These are phyloP conservation scores for Fusarium fracticaudum DNA, from an alignment of 2,329 filamentous ascomycete species.

Conservation along the genomic window DNA sequence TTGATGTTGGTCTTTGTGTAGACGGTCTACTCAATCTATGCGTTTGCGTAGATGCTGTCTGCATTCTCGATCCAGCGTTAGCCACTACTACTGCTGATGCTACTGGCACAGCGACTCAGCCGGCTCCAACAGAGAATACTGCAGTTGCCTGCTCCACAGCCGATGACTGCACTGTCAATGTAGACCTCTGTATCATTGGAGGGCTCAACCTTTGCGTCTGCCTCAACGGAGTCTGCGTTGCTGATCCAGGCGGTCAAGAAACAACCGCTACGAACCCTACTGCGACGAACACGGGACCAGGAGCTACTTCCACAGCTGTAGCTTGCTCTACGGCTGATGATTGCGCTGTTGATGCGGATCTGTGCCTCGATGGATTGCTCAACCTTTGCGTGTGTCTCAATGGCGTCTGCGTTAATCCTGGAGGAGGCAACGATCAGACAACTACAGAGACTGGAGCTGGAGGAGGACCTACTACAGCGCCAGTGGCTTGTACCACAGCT, in stretches of 20 bases:
- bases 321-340: background rate
- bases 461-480: background rate
- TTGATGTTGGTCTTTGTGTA: background rate
- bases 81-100: background rate
- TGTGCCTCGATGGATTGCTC: background rate
- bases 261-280: background rate
- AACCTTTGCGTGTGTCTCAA: background rate
- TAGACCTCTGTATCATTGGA: background rate
- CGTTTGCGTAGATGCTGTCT: background rate
- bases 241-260: background rate
- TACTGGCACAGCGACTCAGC: background rate
- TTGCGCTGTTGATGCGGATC: background rate
- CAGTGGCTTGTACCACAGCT: background rate
- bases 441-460: background rate
- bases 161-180: background rate
- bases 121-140: background rate
- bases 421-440: background rate
- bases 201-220: background rate
- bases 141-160: background rate
- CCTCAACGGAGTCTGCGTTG: background rate
- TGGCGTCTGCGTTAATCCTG: background rate
- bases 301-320: background rate
- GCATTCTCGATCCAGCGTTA: background rate
- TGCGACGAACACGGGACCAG: background rate
- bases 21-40: conserved; percentile 6